phyloP scores from a whole-genome alignment of 2,329 filamentous ascomycete genomes.

The Plectosphaerella sp. region DNA sequence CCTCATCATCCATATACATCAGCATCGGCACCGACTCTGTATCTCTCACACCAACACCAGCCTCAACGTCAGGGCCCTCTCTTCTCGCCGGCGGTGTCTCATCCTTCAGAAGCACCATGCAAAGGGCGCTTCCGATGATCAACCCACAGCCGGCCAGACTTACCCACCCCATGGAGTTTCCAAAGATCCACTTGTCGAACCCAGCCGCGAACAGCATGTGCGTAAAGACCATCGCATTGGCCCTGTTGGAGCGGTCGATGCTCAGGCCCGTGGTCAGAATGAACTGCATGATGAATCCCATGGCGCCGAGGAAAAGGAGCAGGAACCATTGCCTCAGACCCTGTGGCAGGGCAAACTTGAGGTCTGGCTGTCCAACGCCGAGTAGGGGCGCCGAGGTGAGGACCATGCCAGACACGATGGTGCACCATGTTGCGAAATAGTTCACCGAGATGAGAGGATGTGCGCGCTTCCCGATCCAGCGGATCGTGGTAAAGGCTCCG shows the following conservation, averaged over 20 bases:
- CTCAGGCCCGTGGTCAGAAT: conserved; percentile 74
- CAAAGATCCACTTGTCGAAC: conserved; percentile 50
- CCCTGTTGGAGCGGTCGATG: conserved; percentile 61
- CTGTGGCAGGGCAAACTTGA: conserved; percentile 37
- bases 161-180: conserved; percentile 41
- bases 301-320: conserved; percentile 62
- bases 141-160: conserved; percentile 47
- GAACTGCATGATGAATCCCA: conserved; percentile 83
- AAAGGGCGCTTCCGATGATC: conserved; percentile 49
- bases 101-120: conserved; percentile 42
- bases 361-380: conserved; percentile 38
- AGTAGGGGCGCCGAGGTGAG: conserved; percentile 48
- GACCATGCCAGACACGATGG: conserved; percentile 58
- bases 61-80: conserved; percentile 27
- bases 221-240: conserved; percentile 54
- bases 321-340: conserved; percentile 57
- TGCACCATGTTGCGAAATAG: conserved; percentile 72
- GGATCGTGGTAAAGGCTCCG: conserved; percentile 68
- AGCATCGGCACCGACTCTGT: conserved; percentile 37
- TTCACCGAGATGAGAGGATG: conserved; percentile 83
- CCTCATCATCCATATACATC: conserved; percentile 18
- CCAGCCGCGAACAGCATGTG: conserved; percentile 52
- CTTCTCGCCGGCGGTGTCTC: conserved; percentile 18
- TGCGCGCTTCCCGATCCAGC: conserved; percentile 73
- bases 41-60: conserved; percentile 18